Conservation (phyloP, 305 asterid genomes). For the Solanum hybrid region DNA sequence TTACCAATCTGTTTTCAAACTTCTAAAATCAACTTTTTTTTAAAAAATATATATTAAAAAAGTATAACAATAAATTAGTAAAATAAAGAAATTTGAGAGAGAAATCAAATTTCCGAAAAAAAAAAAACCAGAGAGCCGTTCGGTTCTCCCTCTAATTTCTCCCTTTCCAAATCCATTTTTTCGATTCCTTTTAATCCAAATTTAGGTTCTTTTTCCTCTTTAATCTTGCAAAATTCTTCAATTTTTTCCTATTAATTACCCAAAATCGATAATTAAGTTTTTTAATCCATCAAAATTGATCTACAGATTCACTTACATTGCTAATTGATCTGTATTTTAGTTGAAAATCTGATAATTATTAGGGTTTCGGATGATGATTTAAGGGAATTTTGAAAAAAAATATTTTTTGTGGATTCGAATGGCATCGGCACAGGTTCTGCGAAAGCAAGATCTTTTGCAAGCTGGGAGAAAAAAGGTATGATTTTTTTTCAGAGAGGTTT, state of each 20-base stretch:
- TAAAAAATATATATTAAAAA: not conserved
- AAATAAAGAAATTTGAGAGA: too few species aligned
- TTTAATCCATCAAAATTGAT: not conserved
- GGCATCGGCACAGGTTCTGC: too few species aligned
- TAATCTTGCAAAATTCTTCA: not conserved
- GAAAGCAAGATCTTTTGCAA: too few species aligned
- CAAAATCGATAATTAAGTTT: not conserved
- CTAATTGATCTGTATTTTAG: not conserved
- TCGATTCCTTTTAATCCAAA: not conserved
- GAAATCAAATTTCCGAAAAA: not conserved
- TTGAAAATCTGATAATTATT: not conserved
- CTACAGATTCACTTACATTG: not conserved
- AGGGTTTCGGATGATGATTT: not conserved
- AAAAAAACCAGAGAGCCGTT: not conserved
- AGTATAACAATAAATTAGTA: not conserved
- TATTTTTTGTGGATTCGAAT: not conserved
- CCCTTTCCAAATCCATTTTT: not conserved
- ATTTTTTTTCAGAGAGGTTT: not conserved
- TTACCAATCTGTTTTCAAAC: too few species aligned
- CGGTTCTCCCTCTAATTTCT: not conserved
- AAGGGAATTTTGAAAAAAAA: slow-evolving; percentile 1
- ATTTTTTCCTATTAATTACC: not conserved
- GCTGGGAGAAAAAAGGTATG: slow-evolving; percentile 77
- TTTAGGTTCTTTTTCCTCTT: not conserved
- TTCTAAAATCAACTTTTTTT: not conserved